Evolutionary conservation across 208 protist genomes (phyloP).

Genomic region (Wallacemonas collosoma): DNA sequence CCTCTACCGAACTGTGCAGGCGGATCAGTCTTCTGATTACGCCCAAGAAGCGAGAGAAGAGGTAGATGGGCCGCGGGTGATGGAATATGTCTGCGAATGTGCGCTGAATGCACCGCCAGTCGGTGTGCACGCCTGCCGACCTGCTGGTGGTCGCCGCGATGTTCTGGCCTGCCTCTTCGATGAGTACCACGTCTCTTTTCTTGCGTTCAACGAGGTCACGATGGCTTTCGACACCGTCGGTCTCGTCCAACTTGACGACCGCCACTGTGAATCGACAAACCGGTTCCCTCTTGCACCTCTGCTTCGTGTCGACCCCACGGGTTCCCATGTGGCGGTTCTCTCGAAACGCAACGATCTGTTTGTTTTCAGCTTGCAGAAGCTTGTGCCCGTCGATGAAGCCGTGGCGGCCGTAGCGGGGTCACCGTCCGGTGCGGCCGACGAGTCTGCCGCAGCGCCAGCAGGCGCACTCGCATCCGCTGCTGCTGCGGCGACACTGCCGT

Average conservation of each 20-base stretch:
- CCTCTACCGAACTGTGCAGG: slow-evolving; percentile 40
- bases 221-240: slow-evolving; percentile 70
- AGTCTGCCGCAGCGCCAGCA: background rate
- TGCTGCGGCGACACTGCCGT: background rate
- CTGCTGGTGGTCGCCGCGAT: slow-evolving; percentile 52
- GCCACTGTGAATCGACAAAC: slow-evolving; percentile 39
- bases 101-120: slow-evolving; percentile 71
- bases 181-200: slow-evolving; percentile 84
- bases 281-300: slow-evolving; percentile 51
- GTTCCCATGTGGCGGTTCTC: slow-evolving; percentile 65
- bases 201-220: slow-evolving; percentile 65
- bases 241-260: slow-evolving; percentile 83
- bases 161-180: slow-evolving; percentile 78
- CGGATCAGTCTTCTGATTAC: no score
- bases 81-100: slow-evolving; percentile 47
- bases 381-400: slow-evolving; percentile 18
- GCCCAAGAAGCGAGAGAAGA: background rate
- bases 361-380: slow-evolving; percentile 56
- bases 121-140: slow-evolving; percentile 50
- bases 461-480: background rate
- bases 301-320: slow-evolving; percentile 71
- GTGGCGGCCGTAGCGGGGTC: slow-evolving; percentile 9
- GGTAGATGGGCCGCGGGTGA: background rate
- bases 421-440: background rate
- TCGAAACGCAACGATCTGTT: slow-evolving; percentile 71